Percentiles rank a stretch among this genome's conserved stretches.
phyloP scores from a whole-genome alignment of 1,284 basidiomycete genomes.

The Gymnopus androsaceus region DNA sequence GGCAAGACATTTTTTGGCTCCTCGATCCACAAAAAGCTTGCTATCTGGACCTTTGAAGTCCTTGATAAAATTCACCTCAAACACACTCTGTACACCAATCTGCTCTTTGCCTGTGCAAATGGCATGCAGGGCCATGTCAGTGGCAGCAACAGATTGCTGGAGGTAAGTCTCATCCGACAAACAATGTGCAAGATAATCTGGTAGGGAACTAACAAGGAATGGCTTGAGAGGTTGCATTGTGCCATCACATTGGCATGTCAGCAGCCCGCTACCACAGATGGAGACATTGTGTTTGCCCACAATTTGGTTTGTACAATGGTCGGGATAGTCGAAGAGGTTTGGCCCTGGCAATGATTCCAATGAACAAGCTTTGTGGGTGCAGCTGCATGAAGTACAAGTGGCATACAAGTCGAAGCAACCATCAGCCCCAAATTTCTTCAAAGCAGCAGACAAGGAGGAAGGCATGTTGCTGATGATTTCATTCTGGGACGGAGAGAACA shows the following conservation, averaged over 20 bases:
- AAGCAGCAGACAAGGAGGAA: conserved; percentile 4
- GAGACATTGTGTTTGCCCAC: conserved; percentile 12
- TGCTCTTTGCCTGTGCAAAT: background rate
- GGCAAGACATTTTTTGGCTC: conserved; percentile 17
- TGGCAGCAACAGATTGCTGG: background rate
- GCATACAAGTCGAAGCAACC: conserved; percentile 20
- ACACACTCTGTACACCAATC: background rate
- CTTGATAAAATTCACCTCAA: conserved; percentile 21
- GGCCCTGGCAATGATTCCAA: background rate
- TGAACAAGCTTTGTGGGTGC: conserved; percentile 18
- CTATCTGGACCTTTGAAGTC: conserved; percentile 22
- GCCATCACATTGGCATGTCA: background rate
- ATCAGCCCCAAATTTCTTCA: conserved; percentile 19
- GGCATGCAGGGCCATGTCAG: background rate
- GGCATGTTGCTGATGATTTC: conserved; percentile 1
- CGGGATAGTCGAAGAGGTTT: background rate
- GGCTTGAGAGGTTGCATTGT: conserved; percentile 15
- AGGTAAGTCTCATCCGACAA: conserved; percentile 13
- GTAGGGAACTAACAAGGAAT: conserved; percentile 10
- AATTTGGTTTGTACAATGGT: background rate
- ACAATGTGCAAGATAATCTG: conserved; percentile 20
- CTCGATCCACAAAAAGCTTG: conserved; percentile 23
- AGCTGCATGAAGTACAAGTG: conserved; percentile 23
- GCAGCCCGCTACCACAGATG: conserved; percentile 10
- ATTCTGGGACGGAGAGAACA: conserved; percentile 11